phyloP scores from a whole-genome alignment of 1,284 basidiomycete genomes.

The Cutaneotrichosporon sp. region DNA sequence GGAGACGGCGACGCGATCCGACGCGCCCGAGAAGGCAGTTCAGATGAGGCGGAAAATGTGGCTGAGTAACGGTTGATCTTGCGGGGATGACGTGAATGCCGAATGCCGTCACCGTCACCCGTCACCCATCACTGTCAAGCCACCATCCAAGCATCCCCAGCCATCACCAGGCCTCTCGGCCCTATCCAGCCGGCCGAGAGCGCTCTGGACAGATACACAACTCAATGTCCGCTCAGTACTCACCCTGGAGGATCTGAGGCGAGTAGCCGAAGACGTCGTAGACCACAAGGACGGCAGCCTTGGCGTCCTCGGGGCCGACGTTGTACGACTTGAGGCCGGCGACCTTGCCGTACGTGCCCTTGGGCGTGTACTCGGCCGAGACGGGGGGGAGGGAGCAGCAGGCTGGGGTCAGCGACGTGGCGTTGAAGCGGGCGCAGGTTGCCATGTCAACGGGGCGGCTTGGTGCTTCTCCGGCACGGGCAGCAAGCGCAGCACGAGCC shows the following conservation, averaged over 20 bases:
- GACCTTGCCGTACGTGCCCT: constrained; percentile 52
- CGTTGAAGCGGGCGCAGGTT: too few relatives aligned
- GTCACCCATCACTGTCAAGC: too few relatives aligned
- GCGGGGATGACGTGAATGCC: background rate
- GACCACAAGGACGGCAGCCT: constrained; percentile 37
- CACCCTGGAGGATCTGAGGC: constrained; percentile 57
- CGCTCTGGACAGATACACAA: too few relatives aligned
- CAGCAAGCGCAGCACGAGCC: too few relatives aligned
- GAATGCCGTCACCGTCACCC: background rate
- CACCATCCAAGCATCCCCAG: too few relatives aligned
- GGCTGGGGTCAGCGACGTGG: constrained; percentile 40
- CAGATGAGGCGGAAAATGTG: background rate
- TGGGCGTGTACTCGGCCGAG: constrained; percentile 56
- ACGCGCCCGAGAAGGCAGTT: too few relatives aligned
- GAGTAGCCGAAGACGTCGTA: constrained; percentile 54
- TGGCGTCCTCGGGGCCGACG: constrained; percentile 41
- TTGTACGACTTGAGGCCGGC: constrained; percentile 52
- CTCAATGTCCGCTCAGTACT: too few relatives aligned
- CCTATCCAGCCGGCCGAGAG: too few relatives aligned
- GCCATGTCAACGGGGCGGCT: too few relatives aligned
- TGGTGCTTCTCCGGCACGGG: too few relatives aligned
- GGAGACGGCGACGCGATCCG: too few relatives aligned
- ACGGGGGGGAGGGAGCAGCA: constrained; percentile 57
- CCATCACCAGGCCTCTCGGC: too few relatives aligned
- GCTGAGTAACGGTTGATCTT: constrained; percentile 31